Evolutionary conservation across 192 early-diverging fungal genomes (phyloP).

Genomic region (Mortierella claussenii): DNA sequence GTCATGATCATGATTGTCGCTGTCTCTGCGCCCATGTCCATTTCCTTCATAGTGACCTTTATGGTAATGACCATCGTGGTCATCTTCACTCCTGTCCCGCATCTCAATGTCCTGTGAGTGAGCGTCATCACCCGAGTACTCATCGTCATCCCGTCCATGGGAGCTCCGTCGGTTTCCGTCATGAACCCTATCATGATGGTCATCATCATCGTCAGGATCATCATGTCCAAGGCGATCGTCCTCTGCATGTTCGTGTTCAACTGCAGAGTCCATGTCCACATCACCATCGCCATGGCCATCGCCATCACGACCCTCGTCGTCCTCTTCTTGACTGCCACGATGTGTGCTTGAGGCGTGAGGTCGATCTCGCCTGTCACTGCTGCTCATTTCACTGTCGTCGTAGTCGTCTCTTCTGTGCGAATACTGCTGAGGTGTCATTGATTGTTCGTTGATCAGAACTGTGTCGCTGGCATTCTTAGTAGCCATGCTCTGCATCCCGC

Average conservation of each 20-base stretch:
- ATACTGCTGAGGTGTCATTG: conserved; percentile 8
- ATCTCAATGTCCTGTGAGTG: conserved; percentile 9
- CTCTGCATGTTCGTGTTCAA: conserved; percentile 9
- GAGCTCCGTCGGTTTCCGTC: background rate
- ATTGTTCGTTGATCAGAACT: background rate
- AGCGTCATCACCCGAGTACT: conserved; percentile 12
- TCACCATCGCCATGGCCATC: conserved; percentile 24
- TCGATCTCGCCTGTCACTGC: conserved; percentile 8
- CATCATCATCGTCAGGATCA: conserved; percentile 2
- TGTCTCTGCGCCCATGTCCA: background rate
- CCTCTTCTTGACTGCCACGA: conserved; percentile 4
- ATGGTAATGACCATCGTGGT: conserved; percentile 10
- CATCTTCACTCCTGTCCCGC: background rate
- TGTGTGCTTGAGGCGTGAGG: background rate
- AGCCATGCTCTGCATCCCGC: conserved; percentile 1
- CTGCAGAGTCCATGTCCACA: conserved; percentile 36
- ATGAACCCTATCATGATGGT: too few species aligned
- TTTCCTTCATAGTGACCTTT: background rate
- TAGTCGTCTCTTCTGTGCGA: conserved; percentile 11
- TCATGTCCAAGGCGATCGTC: conserved; percentile 4
- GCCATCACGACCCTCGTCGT: conserved; percentile 12
- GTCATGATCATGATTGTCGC: background rate
- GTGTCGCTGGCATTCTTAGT: background rate
- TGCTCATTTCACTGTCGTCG: conserved; percentile 31
- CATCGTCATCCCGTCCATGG: conserved; percentile 1